Evolutionary conservation across 1,139 yeast genomes (phyloP), one percentile per base, ranked within the genome.

Genomic region (Yamadazyma mexicana): DNA sequence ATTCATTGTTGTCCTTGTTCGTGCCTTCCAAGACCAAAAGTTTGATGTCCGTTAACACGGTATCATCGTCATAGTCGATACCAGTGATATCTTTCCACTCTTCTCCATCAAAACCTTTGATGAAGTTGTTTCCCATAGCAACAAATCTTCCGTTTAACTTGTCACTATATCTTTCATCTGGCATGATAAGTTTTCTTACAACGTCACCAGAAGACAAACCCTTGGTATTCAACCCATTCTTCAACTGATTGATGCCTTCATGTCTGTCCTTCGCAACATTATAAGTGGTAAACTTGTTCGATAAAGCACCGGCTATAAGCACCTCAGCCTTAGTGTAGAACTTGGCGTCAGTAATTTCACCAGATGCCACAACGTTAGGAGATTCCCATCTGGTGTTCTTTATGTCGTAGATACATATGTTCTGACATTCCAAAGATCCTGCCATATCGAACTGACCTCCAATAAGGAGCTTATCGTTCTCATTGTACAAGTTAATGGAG

Each of bases 391-490:
- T 68, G 4, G 75, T 73, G 31, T 68, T 66, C 3, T 62, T 58
- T 42, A 83, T 60, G 50, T 84, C 85, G 56, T 80, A 88, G 32
- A 85, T 64, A 56, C 96, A 87, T 36, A 88, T 61, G 2, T 81
- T 76, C 2, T 68, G 61, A 62, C 96, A 88, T 33, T 68, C 64
- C 45, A 77, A 62, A 7, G 81, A 68, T 0, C 86, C 83, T 3
- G 85, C 83, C 27, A 68, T 60, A 23, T 72, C 73, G 53, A 87
- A 87, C 34, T 79, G 69, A 16, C 98, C 98, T 35, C 87, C 96
- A 9, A 87, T 85, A 29, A 88, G 67, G 15, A 89, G 58, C 17
- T 74, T 69, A 17, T 71, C 58, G 7, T 69, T 69, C 23, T 65
- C 62, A 26, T 79, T 82, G 46, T 77, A 73, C 40, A 73, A 68